Percentiles rank a stretch among this genome's conserved stretches.
Evolutionary conservation across 345 rosid genomes (phyloP).

Genomic region (Firmiana major): DNA sequence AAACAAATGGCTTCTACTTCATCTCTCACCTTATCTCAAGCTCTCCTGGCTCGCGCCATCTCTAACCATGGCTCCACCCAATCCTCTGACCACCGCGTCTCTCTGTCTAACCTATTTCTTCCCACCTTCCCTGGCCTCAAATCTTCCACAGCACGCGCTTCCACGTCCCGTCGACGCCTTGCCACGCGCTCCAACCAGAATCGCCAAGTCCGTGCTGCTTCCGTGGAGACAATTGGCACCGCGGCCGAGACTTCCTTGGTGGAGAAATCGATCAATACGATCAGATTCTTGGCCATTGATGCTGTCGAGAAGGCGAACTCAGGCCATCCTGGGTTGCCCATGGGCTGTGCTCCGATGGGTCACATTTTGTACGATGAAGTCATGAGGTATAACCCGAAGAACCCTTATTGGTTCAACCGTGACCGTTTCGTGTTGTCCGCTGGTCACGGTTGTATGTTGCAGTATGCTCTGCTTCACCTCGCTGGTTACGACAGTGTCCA

Average conservation of each 20-base stretch:
- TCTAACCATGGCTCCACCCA: constrained; percentile 41
- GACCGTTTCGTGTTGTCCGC: constrained; percentile 96
- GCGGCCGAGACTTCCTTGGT: constrained; percentile 60
- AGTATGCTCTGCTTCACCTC: constrained; percentile 89
- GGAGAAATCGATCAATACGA: constrained; percentile 77
- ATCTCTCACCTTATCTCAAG: constrained; percentile 51
- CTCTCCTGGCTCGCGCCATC: constrained; percentile 47
- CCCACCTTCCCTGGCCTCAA: constrained; percentile 53
- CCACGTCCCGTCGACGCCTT: constrained; percentile 27
- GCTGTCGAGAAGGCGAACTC: constrained; percentile 98
- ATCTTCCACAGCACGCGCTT: constrained; percentile 27
- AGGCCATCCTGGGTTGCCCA: constrained; percentile 94
- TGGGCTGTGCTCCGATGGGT: constrained; percentile 97
- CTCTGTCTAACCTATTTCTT: constrained; percentile 35
- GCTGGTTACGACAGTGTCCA: constrained; percentile 89
- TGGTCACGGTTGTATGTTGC: constrained; percentile 95
- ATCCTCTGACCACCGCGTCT: constrained; percentile 39
- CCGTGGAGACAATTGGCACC: constrained; percentile 46
- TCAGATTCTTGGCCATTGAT: constrained; percentile 80
- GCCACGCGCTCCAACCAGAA: neutral
- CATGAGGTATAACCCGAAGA: constrained; percentile 91
- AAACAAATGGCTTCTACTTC: constrained; percentile 57
- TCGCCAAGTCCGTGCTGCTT: constrained; percentile 38
- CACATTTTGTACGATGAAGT: constrained; percentile 87
- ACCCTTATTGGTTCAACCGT: constrained; percentile 96